These are phyloP conservation scores for Penicillium sp. DNA, from an alignment of 2,329 filamentous ascomycete species.

Conservation along the genomic window DNA sequence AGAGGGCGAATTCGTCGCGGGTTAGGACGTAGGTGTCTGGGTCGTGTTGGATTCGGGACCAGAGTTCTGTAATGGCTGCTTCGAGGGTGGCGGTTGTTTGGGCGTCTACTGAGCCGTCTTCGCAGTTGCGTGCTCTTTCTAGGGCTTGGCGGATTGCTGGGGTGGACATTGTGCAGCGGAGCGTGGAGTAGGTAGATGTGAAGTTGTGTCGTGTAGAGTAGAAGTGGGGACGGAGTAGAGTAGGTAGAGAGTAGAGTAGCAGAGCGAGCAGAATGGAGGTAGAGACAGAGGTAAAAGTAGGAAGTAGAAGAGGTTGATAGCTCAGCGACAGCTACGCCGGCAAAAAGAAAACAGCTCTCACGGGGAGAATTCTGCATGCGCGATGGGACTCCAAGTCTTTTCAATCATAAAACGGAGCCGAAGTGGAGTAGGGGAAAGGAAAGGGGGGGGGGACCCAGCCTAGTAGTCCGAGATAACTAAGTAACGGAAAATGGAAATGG, in stretches of 20 bases:
- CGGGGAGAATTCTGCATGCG: constrained; percentile 19
- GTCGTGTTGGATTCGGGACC: constrained; percentile 67
- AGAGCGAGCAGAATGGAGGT: constrained; percentile 3
- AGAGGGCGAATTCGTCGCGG: constrained; percentile 78
- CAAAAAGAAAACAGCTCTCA: neutral
- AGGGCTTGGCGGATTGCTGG: constrained; percentile 67
- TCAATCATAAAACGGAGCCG: constrained; percentile 25
- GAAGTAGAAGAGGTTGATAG: no score
- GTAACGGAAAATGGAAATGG: constrained; percentile 17
- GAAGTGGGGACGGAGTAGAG: neutral
- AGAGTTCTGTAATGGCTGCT: constrained; percentile 65
- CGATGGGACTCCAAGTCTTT: constrained; percentile 20
- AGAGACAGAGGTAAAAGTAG: neutral
- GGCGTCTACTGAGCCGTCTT: constrained; percentile 67
- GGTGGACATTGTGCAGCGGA: constrained; percentile 31
- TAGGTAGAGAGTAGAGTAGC: neutral
- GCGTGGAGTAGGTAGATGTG: constrained; percentile 7
- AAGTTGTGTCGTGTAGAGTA: neutral
- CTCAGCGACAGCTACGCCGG: no score
- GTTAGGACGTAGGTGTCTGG: constrained; percentile 74
- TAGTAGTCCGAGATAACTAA: constrained; percentile 23
- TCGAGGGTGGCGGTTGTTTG: constrained; percentile 69
- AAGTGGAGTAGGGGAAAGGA: constrained; percentile 27
- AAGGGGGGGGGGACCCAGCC: constrained; percentile 13
- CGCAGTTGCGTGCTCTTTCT: constrained; percentile 74